Base-by-base conservation (phyloP, 2,329 filamentous ascomycete genomes). In the Chalaropsis thielavioides region DNA sequence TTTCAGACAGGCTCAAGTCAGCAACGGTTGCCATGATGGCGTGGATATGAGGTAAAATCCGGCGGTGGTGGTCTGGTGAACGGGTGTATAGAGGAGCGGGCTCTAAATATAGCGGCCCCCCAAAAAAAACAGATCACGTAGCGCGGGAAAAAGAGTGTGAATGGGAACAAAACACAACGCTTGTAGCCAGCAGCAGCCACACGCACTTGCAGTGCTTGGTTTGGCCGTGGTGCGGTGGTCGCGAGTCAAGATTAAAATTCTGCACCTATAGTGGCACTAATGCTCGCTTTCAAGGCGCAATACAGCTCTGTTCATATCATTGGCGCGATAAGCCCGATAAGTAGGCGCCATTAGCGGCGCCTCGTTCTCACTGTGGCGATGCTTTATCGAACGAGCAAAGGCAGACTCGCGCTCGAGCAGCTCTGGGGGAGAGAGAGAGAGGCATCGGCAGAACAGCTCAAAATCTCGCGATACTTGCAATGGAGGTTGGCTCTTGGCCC, bases 321-420 rank as follows among this genome's bases (percentile, higher is more conserved):
- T 56, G 24, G 51, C 51, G 27, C 51, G 51, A 56, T 56, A 56
- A 56, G 51, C 24, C 22, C 31, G 51, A 56, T 56, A 56, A 56
- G 51, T 35, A 35, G 24, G n/a, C 10, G 51, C 31, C 51, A 17
- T 31, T n/a, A 17, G n/a, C n/a, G n/a, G 51, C 51, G 51, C 51
- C 17, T 31, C 51, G 13, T 8, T 31, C 51, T 56, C 24, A 22
- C n/a, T 22, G 46, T 51, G 46, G 46, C 46, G 19, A 51, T 22
- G 46, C 51, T 56, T n/a, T 31, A 13, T 31, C 15, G 31, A 31
- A 24, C 22, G 24, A 27, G 22, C 24, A 11, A 27, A 35, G 11
- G 7, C 1, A 44, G 51, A 31, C 31, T n/a, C 2, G 31, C 31
- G n/a, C 17, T 56, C 13, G 31, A 56, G 8, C 7, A 7, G 15